phyloP scores from a whole-genome alignment of 768 basidiomycete species.

The Lactarius pseudohatsudake region DNA sequence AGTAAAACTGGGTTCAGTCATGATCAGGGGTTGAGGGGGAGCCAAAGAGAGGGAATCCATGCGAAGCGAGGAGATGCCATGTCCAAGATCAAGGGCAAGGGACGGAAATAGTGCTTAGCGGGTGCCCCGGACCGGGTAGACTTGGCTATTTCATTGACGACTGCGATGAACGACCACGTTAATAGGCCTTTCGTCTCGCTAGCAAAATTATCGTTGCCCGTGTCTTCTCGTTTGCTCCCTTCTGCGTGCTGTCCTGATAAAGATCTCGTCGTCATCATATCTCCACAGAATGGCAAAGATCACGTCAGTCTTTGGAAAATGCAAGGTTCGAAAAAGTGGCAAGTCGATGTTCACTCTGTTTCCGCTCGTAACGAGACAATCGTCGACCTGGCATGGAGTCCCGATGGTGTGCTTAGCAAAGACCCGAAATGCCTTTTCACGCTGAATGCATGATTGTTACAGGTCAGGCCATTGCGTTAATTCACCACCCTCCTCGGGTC shows the following conservation, averaged over 20 bases:
- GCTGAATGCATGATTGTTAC: slow-evolving; percentile 43
- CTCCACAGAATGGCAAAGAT: slow-evolving; percentile 65
- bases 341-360: slow-evolving; percentile 58
- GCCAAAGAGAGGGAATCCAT: slow-evolving; percentile 56
- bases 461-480: slow-evolving; percentile 61
- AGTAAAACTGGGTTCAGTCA: slow-evolving; percentile 51
- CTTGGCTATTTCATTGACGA: background rate
- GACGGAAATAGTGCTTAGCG: slow-evolving; percentile 34
- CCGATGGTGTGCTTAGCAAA: slow-evolving; percentile 56
- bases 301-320: slow-evolving; percentile 78
- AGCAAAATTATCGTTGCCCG: slow-evolving; percentile 55
- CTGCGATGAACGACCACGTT: slow-evolving; percentile 39
- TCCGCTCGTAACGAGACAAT: slow-evolving; percentile 47
- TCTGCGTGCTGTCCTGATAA: slow-evolving; percentile 85
- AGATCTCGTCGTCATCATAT: slow-evolving; percentile 69
- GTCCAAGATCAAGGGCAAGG: slow-evolving; percentile 49
- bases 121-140: slow-evolving; percentile 19
- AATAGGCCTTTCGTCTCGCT: slow-evolving; percentile 55
- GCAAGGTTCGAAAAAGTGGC: slow-evolving; percentile 80
- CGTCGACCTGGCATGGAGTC: slow-evolving; percentile 73
- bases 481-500: slow-evolving; percentile 65
- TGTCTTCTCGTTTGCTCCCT: slow-evolving; percentile 54
- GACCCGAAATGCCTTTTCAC: background rate
- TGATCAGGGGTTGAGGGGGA: slow-evolving; percentile 52
- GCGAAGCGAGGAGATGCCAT: slow-evolving; percentile 58